These are phyloP conservation scores for Candida quercuum DNA, from an alignment of 805 yeast genomes.

Conservation along the genomic window DNA sequence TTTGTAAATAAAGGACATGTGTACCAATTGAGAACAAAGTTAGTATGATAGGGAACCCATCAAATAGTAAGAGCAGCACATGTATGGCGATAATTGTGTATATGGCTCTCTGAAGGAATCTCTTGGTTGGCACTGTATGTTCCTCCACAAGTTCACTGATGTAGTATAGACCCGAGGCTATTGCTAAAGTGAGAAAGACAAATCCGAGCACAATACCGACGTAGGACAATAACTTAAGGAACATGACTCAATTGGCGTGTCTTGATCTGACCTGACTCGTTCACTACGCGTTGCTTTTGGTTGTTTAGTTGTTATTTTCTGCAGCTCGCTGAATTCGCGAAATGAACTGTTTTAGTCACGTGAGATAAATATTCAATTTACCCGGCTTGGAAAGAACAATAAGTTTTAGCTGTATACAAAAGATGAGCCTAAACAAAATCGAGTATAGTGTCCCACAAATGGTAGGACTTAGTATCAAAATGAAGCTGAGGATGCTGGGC, in stretches of 20 bases:
- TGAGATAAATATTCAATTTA: background rate
- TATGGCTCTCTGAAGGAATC: constrained; percentile 60
- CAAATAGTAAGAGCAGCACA: constrained; percentile 59
- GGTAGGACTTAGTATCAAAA: too few species aligned
- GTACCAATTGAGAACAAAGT: constrained; percentile 65
- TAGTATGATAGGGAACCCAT: constrained; percentile 70
- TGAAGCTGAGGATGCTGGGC: background rate
- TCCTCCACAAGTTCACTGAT: constrained; percentile 91
- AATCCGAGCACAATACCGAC: constrained; percentile 60
- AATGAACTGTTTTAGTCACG: too few species aligned
- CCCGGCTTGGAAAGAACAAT: too few species aligned
- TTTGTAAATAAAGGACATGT: constrained; percentile 69
- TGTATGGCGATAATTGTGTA: constrained; percentile 52
- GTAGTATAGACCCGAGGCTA: constrained; percentile 89
- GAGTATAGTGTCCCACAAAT: too few species aligned
- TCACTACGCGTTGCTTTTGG: background rate
- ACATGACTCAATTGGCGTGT: constrained; percentile 38
- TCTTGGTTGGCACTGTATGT: constrained; percentile 78
- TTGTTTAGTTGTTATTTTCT: background rate
- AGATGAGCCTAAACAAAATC: too few species aligned
- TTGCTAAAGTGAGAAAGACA: constrained; percentile 53
- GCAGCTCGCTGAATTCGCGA: background rate
- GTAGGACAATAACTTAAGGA: constrained; percentile 53
- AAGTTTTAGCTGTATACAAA: too few species aligned
- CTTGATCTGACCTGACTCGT: background rate